phyloP scores from a whole-genome alignment of 1,284 basidiomycete species.

The Pseudozyma thailandica region DNA sequence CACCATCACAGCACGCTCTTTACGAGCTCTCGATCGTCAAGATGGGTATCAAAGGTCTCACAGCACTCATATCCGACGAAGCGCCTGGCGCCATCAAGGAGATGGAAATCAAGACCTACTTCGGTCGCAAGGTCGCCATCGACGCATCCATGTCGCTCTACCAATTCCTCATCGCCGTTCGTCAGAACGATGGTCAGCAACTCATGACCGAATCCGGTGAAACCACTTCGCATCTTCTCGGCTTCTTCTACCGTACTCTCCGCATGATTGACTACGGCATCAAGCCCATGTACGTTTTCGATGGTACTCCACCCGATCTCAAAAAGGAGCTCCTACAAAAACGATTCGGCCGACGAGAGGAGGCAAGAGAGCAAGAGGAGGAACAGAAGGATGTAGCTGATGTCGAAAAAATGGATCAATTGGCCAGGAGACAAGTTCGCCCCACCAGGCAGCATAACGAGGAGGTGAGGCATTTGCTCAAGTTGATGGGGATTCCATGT shows the following conservation, averaged over 20 bases:
- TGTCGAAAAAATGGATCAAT: slow-evolving; percentile 88
- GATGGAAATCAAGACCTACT: slow-evolving; percentile 87
- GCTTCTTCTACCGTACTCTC: slow-evolving; percentile 85
- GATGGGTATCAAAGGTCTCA: slow-evolving; percentile 75
- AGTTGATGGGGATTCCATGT: slow-evolving; percentile 96
- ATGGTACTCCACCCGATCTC: slow-evolving; percentile 96
- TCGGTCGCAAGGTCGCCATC: slow-evolving; percentile 94
- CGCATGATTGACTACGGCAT: slow-evolving; percentile 99
- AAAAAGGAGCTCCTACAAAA: slow-evolving; percentile 96
- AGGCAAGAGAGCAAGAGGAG: slow-evolving; percentile 92
- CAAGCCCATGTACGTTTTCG: slow-evolving; percentile 97
- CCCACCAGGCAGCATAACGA: slow-evolving; percentile 97
- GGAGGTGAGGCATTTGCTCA: slow-evolving; percentile 87
- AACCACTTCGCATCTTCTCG: slow-evolving; percentile 91
- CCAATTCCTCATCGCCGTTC: slow-evolving; percentile 96
- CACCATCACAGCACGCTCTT: not conserved
- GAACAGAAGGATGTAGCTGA: slow-evolving; percentile 89
- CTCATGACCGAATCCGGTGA: slow-evolving; percentile 96
- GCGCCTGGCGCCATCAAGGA: slow-evolving; percentile 88
- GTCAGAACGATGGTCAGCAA: slow-evolving; percentile 95
- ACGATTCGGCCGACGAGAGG: slow-evolving; percentile 88
- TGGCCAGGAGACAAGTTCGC: slow-evolving; percentile 89
- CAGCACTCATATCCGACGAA: slow-evolving; percentile 83
- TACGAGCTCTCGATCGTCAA: not conserved
- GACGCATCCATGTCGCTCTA: slow-evolving; percentile 76